Percentiles rank a stretch among this genome's conserved stretches.
phyloP scores from a whole-genome alignment of 73 alveolate genomes.

The Symbiodinium pilosum region DNA sequence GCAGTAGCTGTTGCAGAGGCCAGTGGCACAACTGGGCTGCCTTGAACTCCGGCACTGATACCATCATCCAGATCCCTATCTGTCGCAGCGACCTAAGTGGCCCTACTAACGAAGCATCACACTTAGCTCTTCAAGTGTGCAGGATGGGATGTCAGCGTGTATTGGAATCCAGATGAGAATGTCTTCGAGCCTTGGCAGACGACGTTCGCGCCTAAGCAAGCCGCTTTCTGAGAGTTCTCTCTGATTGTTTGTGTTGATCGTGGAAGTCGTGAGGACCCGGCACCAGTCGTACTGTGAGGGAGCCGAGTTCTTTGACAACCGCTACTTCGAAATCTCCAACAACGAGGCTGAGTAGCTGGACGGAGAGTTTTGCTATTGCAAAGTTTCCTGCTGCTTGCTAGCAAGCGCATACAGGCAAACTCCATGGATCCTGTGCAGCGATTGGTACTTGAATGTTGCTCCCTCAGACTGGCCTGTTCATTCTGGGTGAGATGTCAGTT shows the following conservation, averaged over 20 bases:
- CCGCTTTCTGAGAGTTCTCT: background rate
- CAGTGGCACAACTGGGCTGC: constrained; percentile 82
- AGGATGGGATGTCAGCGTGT: constrained; percentile 90
- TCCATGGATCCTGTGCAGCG: constrained; percentile 92
- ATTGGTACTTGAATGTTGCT: constrained; percentile 58
- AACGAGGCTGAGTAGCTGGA: constrained; percentile 39
- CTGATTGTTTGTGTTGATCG: too few species aligned
- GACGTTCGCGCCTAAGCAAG: constrained; percentile 7
- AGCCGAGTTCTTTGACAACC: constrained; percentile 81
- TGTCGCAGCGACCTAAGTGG: constrained; percentile 11
- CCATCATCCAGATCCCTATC: constrained; percentile 68
- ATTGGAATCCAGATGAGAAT: constrained; percentile 82
- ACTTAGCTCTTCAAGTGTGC: background rate
- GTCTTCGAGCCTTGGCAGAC: constrained; percentile 85
- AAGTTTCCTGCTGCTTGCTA: background rate
- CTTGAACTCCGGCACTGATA: constrained; percentile 58
- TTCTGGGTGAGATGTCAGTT: background rate
- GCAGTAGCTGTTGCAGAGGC: too few species aligned
- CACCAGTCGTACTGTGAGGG: constrained; percentile 88
- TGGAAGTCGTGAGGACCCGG: too few species aligned
- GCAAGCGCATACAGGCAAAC: constrained; percentile 53
- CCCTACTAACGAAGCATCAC: background rate
- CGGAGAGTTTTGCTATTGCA: background rate
- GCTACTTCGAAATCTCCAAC: constrained; percentile 87
- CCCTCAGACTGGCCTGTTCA: background rate